Evolutionary conservation across 2,329 filamentous ascomycete genomes (phyloP).

Genomic region (Pyrenochaeta sp.): DNA sequence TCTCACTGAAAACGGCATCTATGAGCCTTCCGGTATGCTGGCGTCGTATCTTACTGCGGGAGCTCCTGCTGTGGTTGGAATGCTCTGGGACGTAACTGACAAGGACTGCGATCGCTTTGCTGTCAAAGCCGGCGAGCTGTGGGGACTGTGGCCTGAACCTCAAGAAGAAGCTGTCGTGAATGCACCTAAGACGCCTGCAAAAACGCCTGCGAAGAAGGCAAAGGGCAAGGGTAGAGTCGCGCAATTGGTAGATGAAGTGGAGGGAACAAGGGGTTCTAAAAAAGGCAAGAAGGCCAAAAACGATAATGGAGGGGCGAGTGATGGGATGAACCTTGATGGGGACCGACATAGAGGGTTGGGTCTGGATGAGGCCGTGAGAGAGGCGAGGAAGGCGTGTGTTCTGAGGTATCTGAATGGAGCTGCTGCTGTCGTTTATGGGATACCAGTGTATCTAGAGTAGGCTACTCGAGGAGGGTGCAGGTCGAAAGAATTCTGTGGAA

Average conservation of each 20-base stretch:
- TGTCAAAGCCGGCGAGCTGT: slow-evolving; percentile 78
- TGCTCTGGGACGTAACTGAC: slow-evolving; percentile 97
- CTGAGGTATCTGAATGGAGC: slow-evolving; percentile 93
- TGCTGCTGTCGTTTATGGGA: slow-evolving; percentile 91
- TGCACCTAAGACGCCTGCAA: slow-evolving; percentile 33
- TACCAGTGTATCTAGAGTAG: slow-evolving; percentile 80
- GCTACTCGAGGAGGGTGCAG: not conserved
- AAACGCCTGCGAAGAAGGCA: slow-evolving; percentile 34
- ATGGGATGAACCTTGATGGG: slow-evolving; percentile 29
- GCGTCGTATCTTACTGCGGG: slow-evolving; percentile 90
- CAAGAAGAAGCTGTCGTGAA: slow-evolving; percentile 27
- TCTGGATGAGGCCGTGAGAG: slow-evolving; percentile 82
- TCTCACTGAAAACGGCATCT: slow-evolving; percentile 77
- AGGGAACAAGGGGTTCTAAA: slow-evolving; percentile 26
- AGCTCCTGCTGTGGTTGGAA: slow-evolving; percentile 83
- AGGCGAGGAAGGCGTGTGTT: slow-evolving; percentile 79
- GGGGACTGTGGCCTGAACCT: slow-evolving; percentile 74
- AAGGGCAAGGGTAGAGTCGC: slow-evolving; percentile 42
- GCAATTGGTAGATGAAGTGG: slow-evolving; percentile 36
- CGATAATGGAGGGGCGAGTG: slow-evolving; percentile 36
- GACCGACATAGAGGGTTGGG: slow-evolving; percentile 44
- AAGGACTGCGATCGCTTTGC: slow-evolving; percentile 96
- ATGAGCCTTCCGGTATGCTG: slow-evolving; percentile 89
- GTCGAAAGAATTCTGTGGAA: not conserved
- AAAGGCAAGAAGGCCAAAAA: slow-evolving; percentile 32